Percentiles rank a stretch among this genome's conserved stretches.
phyloP scores from a whole-genome alignment of 805 yeast genomes.

The Myxozyma neglecta region DNA sequence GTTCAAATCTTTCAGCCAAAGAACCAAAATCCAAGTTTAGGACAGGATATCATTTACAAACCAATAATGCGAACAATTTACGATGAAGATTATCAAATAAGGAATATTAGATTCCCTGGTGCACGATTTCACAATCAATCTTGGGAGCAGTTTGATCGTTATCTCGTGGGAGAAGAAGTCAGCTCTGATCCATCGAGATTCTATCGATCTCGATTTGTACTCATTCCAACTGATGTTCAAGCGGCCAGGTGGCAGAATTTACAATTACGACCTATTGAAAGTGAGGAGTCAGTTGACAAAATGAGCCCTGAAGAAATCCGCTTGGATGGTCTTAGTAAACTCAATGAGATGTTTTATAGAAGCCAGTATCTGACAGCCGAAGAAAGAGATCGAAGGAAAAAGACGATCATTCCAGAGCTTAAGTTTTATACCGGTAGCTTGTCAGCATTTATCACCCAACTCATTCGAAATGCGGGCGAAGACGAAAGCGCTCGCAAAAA shows the following conservation, averaged over 20 bases:
- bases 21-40: slow-evolving; percentile 25
- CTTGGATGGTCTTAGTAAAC: slow-evolving; percentile 80
- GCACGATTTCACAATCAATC: slow-evolving; percentile 51
- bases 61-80: slow-evolving; percentile 75
- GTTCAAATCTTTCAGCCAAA: slow-evolving; percentile 64
- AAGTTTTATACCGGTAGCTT: slow-evolving; percentile 85
- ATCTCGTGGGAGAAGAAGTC: slow-evolving; percentile 82
- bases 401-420: slow-evolving; percentile 68
- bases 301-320: slow-evolving; percentile 82
- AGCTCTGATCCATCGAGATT: slow-evolving; percentile 52
- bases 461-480: slow-evolving; percentile 46
- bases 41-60: slow-evolving; percentile 41
- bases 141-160: slow-evolving; percentile 92
- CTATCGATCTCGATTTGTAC: slow-evolving; percentile 78
- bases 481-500: slow-evolving; percentile 38
- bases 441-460: slow-evolving; percentile 60
- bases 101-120: slow-evolving; percentile 57
- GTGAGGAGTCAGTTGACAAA: slow-evolving; percentile 46
- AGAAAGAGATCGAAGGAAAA: slow-evolving; percentile 40
- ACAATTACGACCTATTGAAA: slow-evolving; percentile 11
- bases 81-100: slow-evolving; percentile 61
- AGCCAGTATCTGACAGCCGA: slow-evolving; percentile 51
- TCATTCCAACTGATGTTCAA: slow-evolving; percentile 74
- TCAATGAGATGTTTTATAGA: slow-evolving; percentile 60
- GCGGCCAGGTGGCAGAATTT: slow-evolving; percentile 45